Conservation (phyloP, 192 early-diverging fungal species). For the Gonapodya prolifera region DNA sequence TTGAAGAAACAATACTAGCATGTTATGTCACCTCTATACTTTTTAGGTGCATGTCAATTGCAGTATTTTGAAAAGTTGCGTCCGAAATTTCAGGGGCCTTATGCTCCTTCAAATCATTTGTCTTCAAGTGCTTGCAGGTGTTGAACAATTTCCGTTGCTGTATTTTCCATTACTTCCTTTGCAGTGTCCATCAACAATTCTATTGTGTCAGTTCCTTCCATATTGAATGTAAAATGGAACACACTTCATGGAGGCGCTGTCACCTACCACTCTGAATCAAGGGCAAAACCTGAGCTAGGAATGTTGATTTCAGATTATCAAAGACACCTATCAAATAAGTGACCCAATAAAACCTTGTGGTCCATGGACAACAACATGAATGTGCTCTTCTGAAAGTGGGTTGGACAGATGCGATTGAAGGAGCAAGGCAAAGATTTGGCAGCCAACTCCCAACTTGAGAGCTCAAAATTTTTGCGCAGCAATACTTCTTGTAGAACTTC, state of each 20-base stretch:
- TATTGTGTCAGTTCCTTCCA: neutral
- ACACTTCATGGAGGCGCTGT: too few relatives aligned
- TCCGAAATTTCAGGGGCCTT: neutral
- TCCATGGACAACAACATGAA: neutral
- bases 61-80: neutral
- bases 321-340: neutral
- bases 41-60: neutral
- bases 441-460: too few relatives aligned
- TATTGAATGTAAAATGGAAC: too few relatives aligned
- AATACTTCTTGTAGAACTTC: too few relatives aligned
- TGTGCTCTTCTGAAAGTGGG: neutral
- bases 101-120: neutral
- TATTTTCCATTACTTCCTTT: neutral
- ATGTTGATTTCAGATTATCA: neutral
- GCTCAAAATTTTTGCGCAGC: too few relatives aligned
- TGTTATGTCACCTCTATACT: neutral
- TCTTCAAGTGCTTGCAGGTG: neutral
- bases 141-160: neutral
- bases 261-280: too few relatives aligned
- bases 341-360: neutral
- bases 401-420: neutral
- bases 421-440: too few relatives aligned
- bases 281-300: neutral
- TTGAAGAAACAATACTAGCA: neutral
- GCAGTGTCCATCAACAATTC: neutral